Evolutionary conservation across 805 yeast species (phyloP), one percentile per base, ranked within the genome.

Genomic region (Millerago galiae): DNA sequence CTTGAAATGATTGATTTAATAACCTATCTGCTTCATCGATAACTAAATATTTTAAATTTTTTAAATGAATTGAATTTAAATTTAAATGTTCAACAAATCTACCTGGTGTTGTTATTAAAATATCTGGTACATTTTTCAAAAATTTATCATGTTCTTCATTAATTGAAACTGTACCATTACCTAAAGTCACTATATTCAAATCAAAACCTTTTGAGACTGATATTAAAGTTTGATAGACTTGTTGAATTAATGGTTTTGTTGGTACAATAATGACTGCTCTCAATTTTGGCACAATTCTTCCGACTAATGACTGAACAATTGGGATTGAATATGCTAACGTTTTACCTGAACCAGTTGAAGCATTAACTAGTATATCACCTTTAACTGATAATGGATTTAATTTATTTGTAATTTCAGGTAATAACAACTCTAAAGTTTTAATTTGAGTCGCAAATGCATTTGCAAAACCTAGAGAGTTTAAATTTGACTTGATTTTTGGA

Each of bases 291-390:
- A 88, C 88, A 2, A 74, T 66, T 44, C 96, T 72, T 8, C 65
- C 61, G 13, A 70, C 65, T 40, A 91, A 67, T 3, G 78, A 65
- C 47, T 90, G 89, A 2, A 93, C 70, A 8, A 93, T 73, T 2
- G 99, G 98, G 2, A 91, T 71, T 39, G 79, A 71, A 56, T 91
- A 91, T 2, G 96, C 95, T 42, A 93, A 67, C 0, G 99, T 91
- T 59, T 91, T 91, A 55, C 99, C 99, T 0, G 95, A 84, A 34
- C 99, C 99, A 0, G 99, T 91, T 10, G 95, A 77, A 2, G 99
- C 95, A 62, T 91, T 90, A 6, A 91, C 95, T 35, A 91, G 67
- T 15, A 89, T 61, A 62, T 93, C 95, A 18, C 91, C 91, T 43
- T 69, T 67, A 10, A 45, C 46, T 29, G 53, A 34, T 12, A 50